Evolutionary conservation across 805 yeast species (phyloP), one percentile per base, ranked within the genome.

Genomic region (Teunomyces kruisii): DNA sequence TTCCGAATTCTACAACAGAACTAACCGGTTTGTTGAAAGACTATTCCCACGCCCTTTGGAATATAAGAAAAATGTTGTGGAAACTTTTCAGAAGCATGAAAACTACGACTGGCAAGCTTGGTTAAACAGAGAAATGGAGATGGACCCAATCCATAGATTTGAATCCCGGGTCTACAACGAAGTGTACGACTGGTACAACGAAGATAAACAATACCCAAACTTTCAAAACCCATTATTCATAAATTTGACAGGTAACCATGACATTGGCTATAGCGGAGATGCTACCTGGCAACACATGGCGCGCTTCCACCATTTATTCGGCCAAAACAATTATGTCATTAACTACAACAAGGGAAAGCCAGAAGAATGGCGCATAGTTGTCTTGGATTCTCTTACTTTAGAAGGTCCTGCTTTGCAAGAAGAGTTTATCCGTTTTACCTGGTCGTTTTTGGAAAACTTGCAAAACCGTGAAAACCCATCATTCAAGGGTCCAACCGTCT

Each of bases 181-280:
- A 60, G 79, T 84, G 5, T 79, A 80, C 51, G 86, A 84, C 55
- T 87, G 96, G 96, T 70, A 74, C 31, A 57, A 75, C 22, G 52
- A 48, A 7, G 57, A 59, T 6, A 36, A 30, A n/a, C 42, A 41
- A 8, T 55, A 31, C 26, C 74, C 75, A 26, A 68, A 70, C 52
- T 70, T 62, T 15, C 73, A 76, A 29, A 80, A 79, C 47, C 91
- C 88, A 9, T 65, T 87, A 30, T 80, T 92, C 58, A 77, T 89
- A 49, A 94, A 94, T 61, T 70, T 94, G 39, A 84, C 96, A 1
- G 99, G 99, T 1, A 94, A 94, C 62, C 99, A 94, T 62, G 99
- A 94, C 62, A 83, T 92, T 39, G 99, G 99, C 0, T 92, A 94
- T 61, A 80, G 87, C 39, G 98, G 98, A 0, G 99, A 94, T 64